Base-by-base conservation (phyloP, 129 eudicot genomes). In the Tanacetum coccineum region DNA sequence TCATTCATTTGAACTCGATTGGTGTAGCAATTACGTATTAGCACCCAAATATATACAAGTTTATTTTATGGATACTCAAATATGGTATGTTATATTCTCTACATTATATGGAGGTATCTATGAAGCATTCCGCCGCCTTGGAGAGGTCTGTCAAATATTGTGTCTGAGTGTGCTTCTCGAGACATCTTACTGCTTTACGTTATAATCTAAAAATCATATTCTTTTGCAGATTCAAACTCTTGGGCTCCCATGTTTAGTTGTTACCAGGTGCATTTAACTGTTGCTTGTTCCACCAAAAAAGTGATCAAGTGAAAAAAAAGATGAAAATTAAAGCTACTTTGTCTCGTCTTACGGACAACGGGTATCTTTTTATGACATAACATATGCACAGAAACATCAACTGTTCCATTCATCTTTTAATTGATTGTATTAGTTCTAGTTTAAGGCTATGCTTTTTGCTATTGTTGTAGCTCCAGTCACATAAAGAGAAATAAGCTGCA, bases 251-350 rank as follows among this genome's bases (percentile, higher is more conserved):
- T 67, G 87, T 91, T 60, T 80, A 83, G 70, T 83, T 96, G 1
- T 76, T 91, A 36, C 97, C 97, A 72, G 96, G 88, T 72, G 97
- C 96, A 26, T 91, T 91, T 56, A 91, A 87, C 85, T 90, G 80
- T 12, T 83, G 93, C 66, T 83, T 91, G 85, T 87, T 68, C 99
- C 99, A 45, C 85, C 72, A 93, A 70, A 86, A 80, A 67, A 72
- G 74, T 18, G 96, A 89, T 73, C 75, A 70, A 59, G 59, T 74
- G 7, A n/a, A n/a, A n/a, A 93, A 84, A 78, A 93, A 85, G 96
- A 92, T 87, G 80, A 96, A 96, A 76, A 80, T 92, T 66, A 92
- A 84, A 78, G 98, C 98, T 55, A 83, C 95, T 19, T 83, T 92
- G 40, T 85, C 98, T 17, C 91, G 98, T 64, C 80, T 15, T 92